A percentile compares a stretch with the other conserved stretches of the same genome.
These are phyloP conservation scores for Lentinus brumalis DNA, from an alignment of 768 basidiomycete genomes.

Conservation along the genomic window DNA sequence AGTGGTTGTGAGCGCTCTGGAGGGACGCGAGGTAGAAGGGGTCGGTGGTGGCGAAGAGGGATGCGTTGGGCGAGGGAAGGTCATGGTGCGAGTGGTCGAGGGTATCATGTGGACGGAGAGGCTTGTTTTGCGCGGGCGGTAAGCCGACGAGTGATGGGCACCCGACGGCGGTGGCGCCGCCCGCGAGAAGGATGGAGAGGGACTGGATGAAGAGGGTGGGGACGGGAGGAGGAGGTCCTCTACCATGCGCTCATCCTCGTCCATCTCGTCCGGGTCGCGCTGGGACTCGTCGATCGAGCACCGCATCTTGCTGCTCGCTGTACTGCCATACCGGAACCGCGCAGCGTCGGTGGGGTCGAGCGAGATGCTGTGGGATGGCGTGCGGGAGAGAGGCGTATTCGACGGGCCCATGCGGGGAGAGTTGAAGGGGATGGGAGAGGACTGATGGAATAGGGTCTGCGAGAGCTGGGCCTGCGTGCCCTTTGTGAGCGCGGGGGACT, in stretches of 20 bases:
- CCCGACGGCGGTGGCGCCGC: constrained; percentile 14
- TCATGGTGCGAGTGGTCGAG: constrained; percentile 24
- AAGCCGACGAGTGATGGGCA: constrained; percentile 14
- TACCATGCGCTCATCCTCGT: constrained; percentile 46
- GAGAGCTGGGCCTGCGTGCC: constrained; percentile 44
- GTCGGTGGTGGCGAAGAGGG: constrained; percentile 47
- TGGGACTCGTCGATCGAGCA: constrained; percentile 31
- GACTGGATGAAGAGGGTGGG: constrained; percentile 20
- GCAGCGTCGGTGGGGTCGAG: constrained; percentile 27
- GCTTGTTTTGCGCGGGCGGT: constrained; percentile 19
- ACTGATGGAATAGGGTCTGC: constrained; percentile 44
- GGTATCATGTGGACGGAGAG: constrained; percentile 19
- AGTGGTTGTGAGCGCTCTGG: constrained; percentile 35
- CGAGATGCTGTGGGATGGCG: constrained; percentile 28
- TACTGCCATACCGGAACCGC: constrained; percentile 13
- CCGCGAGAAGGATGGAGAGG: constrained; percentile 20
- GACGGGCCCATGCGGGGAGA: constrained; percentile 27
- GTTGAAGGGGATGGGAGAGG: constrained; percentile 22
- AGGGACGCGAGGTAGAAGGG: constrained; percentile 50
- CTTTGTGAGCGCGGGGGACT: not conserved
- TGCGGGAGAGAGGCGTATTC: constrained; percentile 28
- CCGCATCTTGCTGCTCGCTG: constrained; percentile 17
- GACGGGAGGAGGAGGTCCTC: constrained; percentile 47
- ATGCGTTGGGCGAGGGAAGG: constrained; percentile 31
- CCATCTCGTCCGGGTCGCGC: constrained; percentile 42